These are phyloP conservation scores for Gleditsia sinensis DNA, from an alignment of 306 rosid genomes.

Conservation along the genomic window DNA sequence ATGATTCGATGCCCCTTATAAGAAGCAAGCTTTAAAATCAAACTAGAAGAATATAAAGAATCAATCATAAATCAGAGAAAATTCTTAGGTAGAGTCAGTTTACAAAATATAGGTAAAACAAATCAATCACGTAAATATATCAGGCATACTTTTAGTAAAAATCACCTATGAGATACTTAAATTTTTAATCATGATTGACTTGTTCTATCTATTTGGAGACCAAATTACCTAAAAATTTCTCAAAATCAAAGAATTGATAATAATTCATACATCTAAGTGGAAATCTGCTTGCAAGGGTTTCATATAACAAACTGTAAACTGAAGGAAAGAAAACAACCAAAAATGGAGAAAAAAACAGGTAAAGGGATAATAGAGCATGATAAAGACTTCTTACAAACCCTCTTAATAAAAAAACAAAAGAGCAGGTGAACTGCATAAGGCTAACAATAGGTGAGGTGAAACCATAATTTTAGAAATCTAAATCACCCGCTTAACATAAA, in stretches of 20 bases:
- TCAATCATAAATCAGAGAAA: background rate
- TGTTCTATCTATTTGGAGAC: no score
- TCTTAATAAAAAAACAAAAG: background rate
- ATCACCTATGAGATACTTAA: no score
- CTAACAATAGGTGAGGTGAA: slow-evolving; percentile 10
- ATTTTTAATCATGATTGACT: no score
- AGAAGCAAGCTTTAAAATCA: slow-evolving; percentile 17
- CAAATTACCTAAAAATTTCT: no score
- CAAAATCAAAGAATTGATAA: background rate
- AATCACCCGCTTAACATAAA: background rate
- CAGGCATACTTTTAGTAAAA: no score
- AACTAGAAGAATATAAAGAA: slow-evolving; percentile 2
- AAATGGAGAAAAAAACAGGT: background rate
- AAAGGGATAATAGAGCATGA: slow-evolving; percentile 2
- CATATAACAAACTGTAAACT: background rate
- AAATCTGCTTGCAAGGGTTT: background rate
- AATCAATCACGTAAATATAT: no score
- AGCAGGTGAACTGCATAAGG: background rate
- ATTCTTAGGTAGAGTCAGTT: no score
- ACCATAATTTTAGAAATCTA: background rate
- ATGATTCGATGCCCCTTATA: background rate
- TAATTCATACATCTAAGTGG: slow-evolving; percentile 5
- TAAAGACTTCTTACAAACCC: background rate
- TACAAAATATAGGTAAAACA: no score
- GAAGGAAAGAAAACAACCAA: background rate